These are phyloP conservation scores for Calonectria fujianensis DNA, from an alignment of 2,329 filamentous ascomycete genomes.

Conservation along the genomic window DNA sequence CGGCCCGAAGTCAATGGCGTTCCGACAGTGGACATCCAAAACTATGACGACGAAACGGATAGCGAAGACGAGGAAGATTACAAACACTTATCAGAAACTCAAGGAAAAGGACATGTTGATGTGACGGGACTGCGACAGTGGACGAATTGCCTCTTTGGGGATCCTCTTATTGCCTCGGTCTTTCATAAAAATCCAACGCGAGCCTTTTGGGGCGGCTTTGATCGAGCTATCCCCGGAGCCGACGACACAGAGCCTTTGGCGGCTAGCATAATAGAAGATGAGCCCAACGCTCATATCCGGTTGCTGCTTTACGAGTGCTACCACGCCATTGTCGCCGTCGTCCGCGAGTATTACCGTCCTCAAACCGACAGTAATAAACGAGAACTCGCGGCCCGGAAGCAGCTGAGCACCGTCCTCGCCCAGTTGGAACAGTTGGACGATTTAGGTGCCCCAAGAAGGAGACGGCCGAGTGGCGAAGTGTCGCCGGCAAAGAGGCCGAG, in stretches of 20 bases:
- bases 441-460: slow-evolving; percentile 53
- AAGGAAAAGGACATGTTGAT: slow-evolving; percentile 50
- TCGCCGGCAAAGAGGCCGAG: slow-evolving; percentile 68
- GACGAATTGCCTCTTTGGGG: slow-evolving; percentile 76
- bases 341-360: slow-evolving; percentile 74
- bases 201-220: slow-evolving; percentile 70
- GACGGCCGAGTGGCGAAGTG: slow-evolving; percentile 63
- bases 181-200: slow-evolving; percentile 67
- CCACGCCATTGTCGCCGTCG: slow-evolving; percentile 71
- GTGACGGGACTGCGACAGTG: slow-evolving; percentile 75
- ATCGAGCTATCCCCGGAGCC: slow-evolving; percentile 47
- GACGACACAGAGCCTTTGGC: slow-evolving; percentile 4
- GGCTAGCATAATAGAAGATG: slow-evolving; percentile 63
- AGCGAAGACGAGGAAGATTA: slow-evolving; percentile 30
- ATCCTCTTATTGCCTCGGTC: slow-evolving; percentile 72
- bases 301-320: slow-evolving; percentile 76
- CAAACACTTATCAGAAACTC: slow-evolving; percentile 13
- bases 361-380: slow-evolving; percentile 66
- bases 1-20: slow-evolving; percentile 11
- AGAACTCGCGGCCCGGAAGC: slow-evolving; percentile 73
- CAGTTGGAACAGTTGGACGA: slow-evolving; percentile 66
- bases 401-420: slow-evolving; percentile 67
- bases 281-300: slow-evolving; percentile 65
- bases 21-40: slow-evolving; percentile 21
- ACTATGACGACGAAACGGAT: slow-evolving; percentile 34